Evolutionary conservation across 306 rosid species (phyloP).

Genomic region (Malus sylvestris): DNA sequence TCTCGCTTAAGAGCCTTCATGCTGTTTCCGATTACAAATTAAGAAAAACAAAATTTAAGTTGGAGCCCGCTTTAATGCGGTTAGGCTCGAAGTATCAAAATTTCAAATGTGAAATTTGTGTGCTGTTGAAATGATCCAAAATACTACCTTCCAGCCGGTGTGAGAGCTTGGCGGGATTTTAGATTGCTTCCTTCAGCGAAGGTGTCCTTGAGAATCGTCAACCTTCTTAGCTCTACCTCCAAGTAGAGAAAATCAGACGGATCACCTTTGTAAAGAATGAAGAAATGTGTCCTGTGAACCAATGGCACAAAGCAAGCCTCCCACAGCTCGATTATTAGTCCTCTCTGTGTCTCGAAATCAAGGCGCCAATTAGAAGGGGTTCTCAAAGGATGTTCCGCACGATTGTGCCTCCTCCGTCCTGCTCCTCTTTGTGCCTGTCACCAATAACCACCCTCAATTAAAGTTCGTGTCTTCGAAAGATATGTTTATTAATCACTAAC

Average conservation of each 20-base stretch:
- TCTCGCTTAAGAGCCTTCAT: constrained; percentile 51
- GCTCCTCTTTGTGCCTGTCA: constrained; percentile 33
- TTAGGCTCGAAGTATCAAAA: neutral
- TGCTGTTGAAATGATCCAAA: neutral
- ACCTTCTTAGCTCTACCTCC: constrained; percentile 73
- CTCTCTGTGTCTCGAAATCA: constrained; percentile 54
- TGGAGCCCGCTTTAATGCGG: neutral
- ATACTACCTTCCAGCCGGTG: constrained; percentile 60
- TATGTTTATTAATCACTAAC: neutral
- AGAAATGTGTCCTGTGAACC: constrained; percentile 73
- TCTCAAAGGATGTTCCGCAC: constrained; percentile 6
- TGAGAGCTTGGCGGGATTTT: constrained; percentile 26
- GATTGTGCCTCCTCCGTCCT: constrained; percentile 12
- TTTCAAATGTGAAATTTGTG: neutral
- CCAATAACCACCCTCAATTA: neutral
- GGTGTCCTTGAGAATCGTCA: constrained; percentile 50
- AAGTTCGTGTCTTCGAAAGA: neutral
- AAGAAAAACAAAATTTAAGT: neutral
- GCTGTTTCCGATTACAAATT: constrained; percentile 24
- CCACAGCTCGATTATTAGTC: constrained; percentile 72
- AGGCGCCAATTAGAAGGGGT: constrained; percentile 16
- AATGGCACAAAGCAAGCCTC: constrained; percentile 63
- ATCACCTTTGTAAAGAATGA: constrained; percentile 75
- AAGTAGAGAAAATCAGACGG: constrained; percentile 66
- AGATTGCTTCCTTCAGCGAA: constrained; percentile 30